Conservation (phyloP, 1,284 basidiomycete species). For the Entoloma clypeatum region DNA sequence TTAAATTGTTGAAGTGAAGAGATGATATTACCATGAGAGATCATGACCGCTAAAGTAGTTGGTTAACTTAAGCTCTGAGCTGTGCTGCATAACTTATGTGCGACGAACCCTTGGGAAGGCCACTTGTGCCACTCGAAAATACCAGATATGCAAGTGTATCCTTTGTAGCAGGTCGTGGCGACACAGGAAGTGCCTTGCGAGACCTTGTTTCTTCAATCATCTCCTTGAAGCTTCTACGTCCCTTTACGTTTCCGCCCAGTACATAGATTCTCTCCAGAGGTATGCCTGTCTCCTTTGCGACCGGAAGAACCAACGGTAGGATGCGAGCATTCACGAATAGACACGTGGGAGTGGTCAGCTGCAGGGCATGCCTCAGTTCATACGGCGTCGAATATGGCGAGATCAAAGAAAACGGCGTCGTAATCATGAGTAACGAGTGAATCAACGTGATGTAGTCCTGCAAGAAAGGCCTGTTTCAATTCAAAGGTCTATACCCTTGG, state of each 20-base stretch:
- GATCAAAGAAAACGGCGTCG: constrained; percentile 60
- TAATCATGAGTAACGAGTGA: constrained; percentile 51
- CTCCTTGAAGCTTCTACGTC: constrained; percentile 41
- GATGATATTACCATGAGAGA: constrained; percentile 67
- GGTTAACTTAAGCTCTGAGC: neutral
- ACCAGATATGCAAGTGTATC: constrained; percentile 68
- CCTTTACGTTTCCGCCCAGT: constrained; percentile 41
- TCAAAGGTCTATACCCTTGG: constrained; percentile 1
- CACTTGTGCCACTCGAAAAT: constrained; percentile 77
- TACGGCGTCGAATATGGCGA: constrained; percentile 63
- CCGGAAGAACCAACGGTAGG: constrained; percentile 45
- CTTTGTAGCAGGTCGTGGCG: constrained; percentile 43
- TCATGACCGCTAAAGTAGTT: constrained; percentile 57
- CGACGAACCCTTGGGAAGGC: constrained; percentile 68
- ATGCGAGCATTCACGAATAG: constrained; percentile 60
- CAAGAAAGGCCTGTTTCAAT: neutral
- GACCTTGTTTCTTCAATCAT: constrained; percentile 40
- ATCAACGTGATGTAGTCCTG: constrained; percentile 63
- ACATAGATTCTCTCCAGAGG: constrained; percentile 50
- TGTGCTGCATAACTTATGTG: neutral
- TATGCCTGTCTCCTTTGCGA: constrained; percentile 50
- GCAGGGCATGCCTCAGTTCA: constrained; percentile 59
- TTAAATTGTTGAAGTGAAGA: constrained; percentile 43
- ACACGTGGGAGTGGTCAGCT: constrained; percentile 49
- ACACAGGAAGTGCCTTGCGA: constrained; percentile 38